These are phyloP conservation scores for Coelastrella sp. DNA, from an alignment of 139 green algal species.

Conservation along the genomic window DNA sequence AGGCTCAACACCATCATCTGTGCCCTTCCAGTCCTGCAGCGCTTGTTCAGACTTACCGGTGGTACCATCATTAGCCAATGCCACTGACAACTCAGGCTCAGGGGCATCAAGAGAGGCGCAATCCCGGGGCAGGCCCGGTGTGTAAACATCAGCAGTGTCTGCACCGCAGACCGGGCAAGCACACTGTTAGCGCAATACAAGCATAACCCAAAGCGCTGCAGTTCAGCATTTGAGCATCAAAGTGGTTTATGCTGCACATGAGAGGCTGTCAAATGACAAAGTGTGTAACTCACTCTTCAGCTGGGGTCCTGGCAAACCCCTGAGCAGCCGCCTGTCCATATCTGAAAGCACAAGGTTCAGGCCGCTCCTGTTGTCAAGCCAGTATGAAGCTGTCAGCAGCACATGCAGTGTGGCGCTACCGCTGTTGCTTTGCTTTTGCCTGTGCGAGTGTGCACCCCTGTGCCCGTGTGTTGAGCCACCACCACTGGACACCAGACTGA, in stretches of 20 bases:
- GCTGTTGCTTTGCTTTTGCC: background rate
- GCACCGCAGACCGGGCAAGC: background rate
- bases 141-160: conserved; percentile 39
- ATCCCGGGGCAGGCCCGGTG: conserved; percentile 35
- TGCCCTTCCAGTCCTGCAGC: background rate
- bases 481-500: conserved; percentile 1
- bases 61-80: background rate
- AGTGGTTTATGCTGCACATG: too few species aligned
- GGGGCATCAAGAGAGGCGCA: conserved; percentile 23
- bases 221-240: too few species aligned
- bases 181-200: too few species aligned
- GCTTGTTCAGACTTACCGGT: background rate
- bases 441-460: background rate
- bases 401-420: conserved; percentile 46
- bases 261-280: too few species aligned
- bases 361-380: conserved; percentile 88
- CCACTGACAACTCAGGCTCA: conserved; percentile 3
- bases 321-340: conserved; percentile 49
- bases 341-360: conserved; percentile 84
- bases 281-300: conserved; percentile 22
- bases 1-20: background rate
- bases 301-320: conserved; percentile 17
- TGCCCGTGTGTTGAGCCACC: background rate
- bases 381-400: conserved; percentile 76
- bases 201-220: too few species aligned